A percentile compares a stretch with the other conserved stretches of the same genome.
These are phyloP conservation scores for Ophiostoma pallidulum DNA, from an alignment of 2,329 filamentous ascomycete species.

Conservation along the genomic window DNA sequence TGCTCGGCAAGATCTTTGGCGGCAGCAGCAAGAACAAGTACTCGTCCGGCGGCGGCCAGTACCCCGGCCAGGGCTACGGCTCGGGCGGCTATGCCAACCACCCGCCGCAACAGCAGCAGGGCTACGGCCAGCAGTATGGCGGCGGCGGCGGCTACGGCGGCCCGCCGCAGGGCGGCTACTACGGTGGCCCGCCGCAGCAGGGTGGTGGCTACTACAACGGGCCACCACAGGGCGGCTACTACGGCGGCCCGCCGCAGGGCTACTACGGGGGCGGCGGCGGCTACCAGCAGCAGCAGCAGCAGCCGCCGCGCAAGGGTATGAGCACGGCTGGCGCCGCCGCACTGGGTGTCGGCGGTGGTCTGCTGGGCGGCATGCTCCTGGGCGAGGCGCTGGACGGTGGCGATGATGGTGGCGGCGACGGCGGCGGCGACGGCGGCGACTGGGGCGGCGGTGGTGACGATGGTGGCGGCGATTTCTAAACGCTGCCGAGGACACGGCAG, in stretches of 20 bases:
- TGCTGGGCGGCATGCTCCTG: conserved; percentile 68
- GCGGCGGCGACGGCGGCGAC: conserved; percentile 25
- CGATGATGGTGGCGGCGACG: conserved; percentile 38
- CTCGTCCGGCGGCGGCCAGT: conserved; percentile 11
- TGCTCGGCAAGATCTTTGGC: conserved; percentile 44
- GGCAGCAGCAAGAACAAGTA: conserved; percentile 32
- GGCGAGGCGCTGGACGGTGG: conserved; percentile 56
- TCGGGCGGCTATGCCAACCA: conserved; percentile 25
- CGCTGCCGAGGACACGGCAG: no score
- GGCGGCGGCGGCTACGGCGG: conserved; percentile 20
- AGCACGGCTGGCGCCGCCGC: conserved; percentile 66
- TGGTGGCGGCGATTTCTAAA: conserved; percentile 31
- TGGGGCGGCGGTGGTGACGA: conserved; percentile 27
- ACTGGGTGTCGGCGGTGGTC: conserved; percentile 69
- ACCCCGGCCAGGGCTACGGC: conserved; percentile 21
- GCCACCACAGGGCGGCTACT: conserved; percentile 22
- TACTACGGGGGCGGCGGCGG: conserved; percentile 26
- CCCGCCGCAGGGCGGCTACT: conserved; percentile 16
- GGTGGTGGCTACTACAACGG: conserved; percentile 28
- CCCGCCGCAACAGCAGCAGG: conserved; percentile 22
- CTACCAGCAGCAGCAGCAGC: conserved; percentile 32
- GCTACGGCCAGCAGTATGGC: conserved; percentile 25
- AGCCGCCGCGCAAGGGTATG: conserved; percentile 34
- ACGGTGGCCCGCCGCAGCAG: conserved; percentile 22
- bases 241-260: conserved; percentile 19